Conservation (phyloP, 345 rosid species). For the Iberis pinnata region DNA sequence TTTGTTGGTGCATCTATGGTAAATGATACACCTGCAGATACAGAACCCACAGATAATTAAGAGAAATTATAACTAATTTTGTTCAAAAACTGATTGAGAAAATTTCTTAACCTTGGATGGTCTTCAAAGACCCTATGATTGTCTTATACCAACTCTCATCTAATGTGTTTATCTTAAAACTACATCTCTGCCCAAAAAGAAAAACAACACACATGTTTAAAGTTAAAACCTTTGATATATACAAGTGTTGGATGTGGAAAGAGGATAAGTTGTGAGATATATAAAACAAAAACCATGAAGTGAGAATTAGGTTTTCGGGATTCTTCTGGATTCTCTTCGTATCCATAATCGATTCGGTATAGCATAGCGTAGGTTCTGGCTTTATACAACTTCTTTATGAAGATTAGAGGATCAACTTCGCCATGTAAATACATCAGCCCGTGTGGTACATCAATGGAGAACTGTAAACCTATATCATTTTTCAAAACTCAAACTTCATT, state of each 20-base stretch:
- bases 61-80: too few relatives aligned
- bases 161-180: slow-evolving; percentile 1
- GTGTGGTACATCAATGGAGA: slow-evolving; percentile 9
- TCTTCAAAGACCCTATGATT: slow-evolving; percentile 16
- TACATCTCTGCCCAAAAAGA: not conserved
- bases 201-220: not conserved
- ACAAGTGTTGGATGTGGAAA: not conserved
- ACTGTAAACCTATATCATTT: slow-evolving; percentile 12
- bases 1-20: slow-evolving; percentile 11
- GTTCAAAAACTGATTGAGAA: slow-evolving; percentile 2
- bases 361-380: slow-evolving; percentile 12
- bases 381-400: slow-evolving; percentile 16
- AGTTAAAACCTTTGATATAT: not conserved
- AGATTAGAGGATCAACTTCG: slow-evolving; percentile 17
- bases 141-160: slow-evolving; percentile 18
- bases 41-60: not conserved
- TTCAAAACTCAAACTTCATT: too few relatives aligned
- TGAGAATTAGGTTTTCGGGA: slow-evolving; percentile 15
- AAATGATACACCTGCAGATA: slow-evolving; percentile 26
- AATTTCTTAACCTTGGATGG: slow-evolving; percentile 19
- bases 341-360: slow-evolving; percentile 21
- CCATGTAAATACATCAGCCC: slow-evolving; percentile 7
- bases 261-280: not conserved
- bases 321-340: slow-evolving; percentile 25
- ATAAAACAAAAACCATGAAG: slow-evolving; percentile 22